Evolutionary conservation across 768 basidiomycete genomes (phyloP), one percentile per base, ranked within the genome.

Genomic region (Chiua virens): DNA sequence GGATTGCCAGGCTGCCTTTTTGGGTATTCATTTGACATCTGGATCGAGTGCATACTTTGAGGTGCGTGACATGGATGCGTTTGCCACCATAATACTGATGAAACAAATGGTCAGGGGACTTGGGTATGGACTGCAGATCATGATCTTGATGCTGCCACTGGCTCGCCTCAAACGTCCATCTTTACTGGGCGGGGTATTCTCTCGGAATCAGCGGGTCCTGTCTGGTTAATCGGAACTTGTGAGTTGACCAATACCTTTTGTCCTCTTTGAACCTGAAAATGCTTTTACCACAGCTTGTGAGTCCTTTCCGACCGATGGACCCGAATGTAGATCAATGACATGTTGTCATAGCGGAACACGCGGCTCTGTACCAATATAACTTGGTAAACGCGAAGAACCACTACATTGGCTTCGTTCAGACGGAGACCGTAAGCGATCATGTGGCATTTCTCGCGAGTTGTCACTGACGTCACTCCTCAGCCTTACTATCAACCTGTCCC

Each of bases 51-150:
- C 77, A 21, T 85, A 85, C 63, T 70, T 88, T 23, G 86, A 89
- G 75, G 86, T 84, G 8, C 11, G 49, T 43, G 6, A 21, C 5
- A 3, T 50, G 6, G 8, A 27, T 28, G 8, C 2, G 1, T 21
- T 36, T 14, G 10, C 18, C 22, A 1, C 21, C 18, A 3, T 5
- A 4, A 4, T 18, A 3, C 36, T 4, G 6, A 51, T 20, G 47
- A 15, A 52, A 20, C 30, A 23, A 32, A 28, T 15, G 15, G 38
- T 34, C 47, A 86, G 83, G 86, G 84, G 5, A 78, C 82, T 15
- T 91, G 88, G 89, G 78, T 88, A 4, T 92, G 89, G 89, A 70
- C 80, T 8, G 87, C 89, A 10, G 90, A 92, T 58, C 89, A 92
- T 57, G 62, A 63, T 28, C 4, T 63, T 7, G 83, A 88, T 52